Conservation (phyloP, 176 grass and related monocot genomes). For the Carex parvula region DNA sequence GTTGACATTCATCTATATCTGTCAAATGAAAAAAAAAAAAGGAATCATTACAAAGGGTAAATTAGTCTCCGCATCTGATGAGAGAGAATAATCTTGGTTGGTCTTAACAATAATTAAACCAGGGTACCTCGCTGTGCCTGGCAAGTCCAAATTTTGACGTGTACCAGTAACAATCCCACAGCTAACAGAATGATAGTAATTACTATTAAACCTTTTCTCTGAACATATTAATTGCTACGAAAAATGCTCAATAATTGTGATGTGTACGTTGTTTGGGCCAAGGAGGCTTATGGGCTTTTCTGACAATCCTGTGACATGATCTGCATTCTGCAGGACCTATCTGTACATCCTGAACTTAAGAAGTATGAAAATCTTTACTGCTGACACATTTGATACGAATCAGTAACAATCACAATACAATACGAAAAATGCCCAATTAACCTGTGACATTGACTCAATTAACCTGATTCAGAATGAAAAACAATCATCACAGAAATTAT, state of each 20-base stretch:
- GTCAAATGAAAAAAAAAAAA: not conserved
- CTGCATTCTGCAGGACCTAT: too few species aligned
- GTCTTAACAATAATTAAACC: not conserved
- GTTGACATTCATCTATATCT: conserved; percentile 65
- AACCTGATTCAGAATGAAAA: not conserved
- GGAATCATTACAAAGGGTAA: not conserved
- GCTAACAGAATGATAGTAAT: not conserved
- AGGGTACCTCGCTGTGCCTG: not conserved
- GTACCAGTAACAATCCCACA: not conserved
- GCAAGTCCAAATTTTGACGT: not conserved
- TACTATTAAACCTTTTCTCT: not conserved
- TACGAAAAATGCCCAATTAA: too few species aligned
- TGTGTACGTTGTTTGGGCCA: too few species aligned
- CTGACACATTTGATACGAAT: not conserved
- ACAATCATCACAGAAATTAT: not conserved
- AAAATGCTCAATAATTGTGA: too few species aligned
- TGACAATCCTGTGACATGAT: too few species aligned
- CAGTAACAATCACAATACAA: not conserved
- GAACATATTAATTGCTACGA: too few species aligned
- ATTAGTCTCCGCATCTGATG: not conserved
- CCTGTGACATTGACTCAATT: not conserved
- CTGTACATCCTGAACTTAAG: too few species aligned
- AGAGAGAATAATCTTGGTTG: not conserved
- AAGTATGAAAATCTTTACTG: too few species aligned
- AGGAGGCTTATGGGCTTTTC: too few species aligned